These are phyloP conservation scores for Filobasidium uniguttulatum DNA, from an alignment of 1,284 basidiomycete genomes.

Conservation along the genomic window DNA sequence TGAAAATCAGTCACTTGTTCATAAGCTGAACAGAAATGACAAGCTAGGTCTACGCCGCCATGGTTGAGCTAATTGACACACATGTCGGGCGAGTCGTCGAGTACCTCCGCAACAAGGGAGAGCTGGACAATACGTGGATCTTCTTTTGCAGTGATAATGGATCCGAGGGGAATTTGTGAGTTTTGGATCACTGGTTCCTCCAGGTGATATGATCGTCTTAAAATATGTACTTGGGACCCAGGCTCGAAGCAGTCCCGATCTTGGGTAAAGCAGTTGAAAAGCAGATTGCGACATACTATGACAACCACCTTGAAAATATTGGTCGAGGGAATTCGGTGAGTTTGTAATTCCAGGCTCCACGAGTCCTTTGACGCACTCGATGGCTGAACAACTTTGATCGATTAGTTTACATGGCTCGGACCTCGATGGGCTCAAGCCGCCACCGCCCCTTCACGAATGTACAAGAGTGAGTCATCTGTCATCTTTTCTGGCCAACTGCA, in stretches of 20 bases:
- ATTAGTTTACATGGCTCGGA: conserved; percentile 8
- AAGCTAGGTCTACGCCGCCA: conserved; percentile 27
- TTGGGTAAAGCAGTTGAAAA: conserved; percentile 14
- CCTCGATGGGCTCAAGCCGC: conserved; percentile 26
- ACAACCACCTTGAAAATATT: conserved; percentile 23
- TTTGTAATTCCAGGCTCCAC: no score
- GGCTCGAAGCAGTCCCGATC: conserved; percentile 17
- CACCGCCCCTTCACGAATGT: conserved; percentile 27
- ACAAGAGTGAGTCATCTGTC: conserved; percentile 17
- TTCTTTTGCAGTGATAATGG: conserved; percentile 32
- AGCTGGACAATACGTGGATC: conserved; percentile 29
- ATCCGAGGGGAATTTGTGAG: conserved; percentile 24
- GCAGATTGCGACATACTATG: conserved; percentile 18
- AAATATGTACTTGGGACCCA: no score
- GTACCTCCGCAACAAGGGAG: conserved; percentile 16
- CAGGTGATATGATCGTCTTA: neutral
- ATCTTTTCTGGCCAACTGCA: neutral
- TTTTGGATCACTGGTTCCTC: neutral
- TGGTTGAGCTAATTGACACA: conserved; percentile 30
- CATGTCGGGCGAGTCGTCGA: conserved; percentile 23
- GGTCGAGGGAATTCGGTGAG: conserved; percentile 15
- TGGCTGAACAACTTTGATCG: no score
- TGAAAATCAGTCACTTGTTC: no score
- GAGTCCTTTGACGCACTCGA: no score
- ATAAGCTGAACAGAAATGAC: no score